Conservation (phyloP, 352 stramenopile genomes). For the Phytophthora hybrid region DNA sequence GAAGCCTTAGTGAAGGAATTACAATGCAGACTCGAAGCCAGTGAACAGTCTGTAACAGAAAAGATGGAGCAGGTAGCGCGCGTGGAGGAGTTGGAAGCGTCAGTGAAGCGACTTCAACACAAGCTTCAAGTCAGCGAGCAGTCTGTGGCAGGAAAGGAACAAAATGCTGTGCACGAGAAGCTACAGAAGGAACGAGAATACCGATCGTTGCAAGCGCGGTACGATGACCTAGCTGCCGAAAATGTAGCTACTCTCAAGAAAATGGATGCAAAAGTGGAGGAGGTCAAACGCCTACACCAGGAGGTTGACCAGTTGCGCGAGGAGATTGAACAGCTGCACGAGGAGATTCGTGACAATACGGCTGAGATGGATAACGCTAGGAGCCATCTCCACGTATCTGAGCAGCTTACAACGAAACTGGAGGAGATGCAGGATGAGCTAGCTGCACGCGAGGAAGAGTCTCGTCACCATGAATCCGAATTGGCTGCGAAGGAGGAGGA, state of each 20-base stretch:
- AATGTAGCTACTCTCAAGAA: slow-evolving; percentile 27
- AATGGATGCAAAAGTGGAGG: slow-evolving; percentile 36
- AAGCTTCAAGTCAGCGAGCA: slow-evolving; percentile 52
- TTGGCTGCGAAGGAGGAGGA: slow-evolving; percentile 42
- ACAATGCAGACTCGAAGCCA: slow-evolving; percentile 42
- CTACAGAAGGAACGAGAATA: slow-evolving; percentile 60
- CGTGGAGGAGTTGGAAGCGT: slow-evolving; percentile 42
- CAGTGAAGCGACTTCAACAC: slow-evolving; percentile 45
- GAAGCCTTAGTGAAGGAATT: slow-evolving; percentile 45
- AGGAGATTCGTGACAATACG: slow-evolving; percentile 52
- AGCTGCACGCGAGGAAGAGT: slow-evolving; percentile 36
- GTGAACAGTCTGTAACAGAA: slow-evolving; percentile 26
- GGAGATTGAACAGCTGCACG: slow-evolving; percentile 42
- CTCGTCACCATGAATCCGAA: slow-evolving; percentile 43
- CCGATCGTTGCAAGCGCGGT: slow-evolving; percentile 45
- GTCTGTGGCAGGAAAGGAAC: slow-evolving; percentile 48
- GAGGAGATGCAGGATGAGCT: slow-evolving; percentile 50
- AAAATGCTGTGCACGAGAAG: slow-evolving; percentile 59
- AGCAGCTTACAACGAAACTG: slow-evolving; percentile 59
- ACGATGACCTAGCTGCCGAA: slow-evolving; percentile 41
- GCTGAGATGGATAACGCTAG: slow-evolving; percentile 52
- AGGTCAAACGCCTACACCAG: slow-evolving; percentile 30
- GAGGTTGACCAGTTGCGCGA: slow-evolving; percentile 41
- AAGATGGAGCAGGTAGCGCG: slow-evolving; percentile 25
- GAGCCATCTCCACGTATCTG: slow-evolving; percentile 48